phyloP scores from a whole-genome alignment of 2,329 filamentous ascomycete species.

The Fusarium tuaranense region DNA sequence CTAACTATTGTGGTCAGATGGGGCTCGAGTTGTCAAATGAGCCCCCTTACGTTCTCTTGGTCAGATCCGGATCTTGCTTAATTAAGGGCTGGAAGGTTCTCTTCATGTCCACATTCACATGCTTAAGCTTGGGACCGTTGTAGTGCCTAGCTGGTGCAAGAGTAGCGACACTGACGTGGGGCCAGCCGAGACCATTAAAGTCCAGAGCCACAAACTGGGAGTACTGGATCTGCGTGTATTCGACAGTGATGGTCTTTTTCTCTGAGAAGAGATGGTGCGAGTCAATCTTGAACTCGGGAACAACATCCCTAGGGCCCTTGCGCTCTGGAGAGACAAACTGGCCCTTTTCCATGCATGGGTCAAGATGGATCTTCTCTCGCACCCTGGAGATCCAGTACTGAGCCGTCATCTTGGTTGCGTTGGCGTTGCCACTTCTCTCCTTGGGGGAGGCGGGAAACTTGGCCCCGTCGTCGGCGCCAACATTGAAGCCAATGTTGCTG shows the following conservation, averaged over 20 bases:
- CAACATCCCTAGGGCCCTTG: constrained; percentile 12
- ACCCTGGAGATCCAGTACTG: constrained; percentile 39
- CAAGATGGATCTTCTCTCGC: constrained; percentile 31
- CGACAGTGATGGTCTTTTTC: constrained; percentile 24
- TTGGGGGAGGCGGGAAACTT: constrained; percentile 46
- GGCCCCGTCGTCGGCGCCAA: constrained; percentile 24
- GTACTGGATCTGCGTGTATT: constrained; percentile 51
- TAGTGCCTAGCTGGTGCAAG: constrained; percentile 22
- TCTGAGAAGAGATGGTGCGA: constrained; percentile 4
- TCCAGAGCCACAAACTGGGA: constrained; percentile 43
- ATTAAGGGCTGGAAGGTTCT: too few relatives aligned
- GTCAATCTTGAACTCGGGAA: constrained; percentile 31
- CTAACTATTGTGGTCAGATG: too few relatives aligned
- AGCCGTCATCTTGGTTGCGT: constrained; percentile 17
- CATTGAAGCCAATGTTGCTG: constrained; percentile 33
- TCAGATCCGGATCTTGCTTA: neutral
- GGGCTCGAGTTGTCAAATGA: too few relatives aligned
- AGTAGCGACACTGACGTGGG: constrained; percentile 34
- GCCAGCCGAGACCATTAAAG: constrained; percentile 23
- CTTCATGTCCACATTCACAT: neutral
- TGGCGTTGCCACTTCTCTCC: constrained; percentile 32
- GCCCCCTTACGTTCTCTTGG: neutral
- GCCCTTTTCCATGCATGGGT: neutral
- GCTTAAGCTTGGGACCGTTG: neutral
- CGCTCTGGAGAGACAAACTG: constrained; percentile 16